These are phyloP conservation scores for Taxillus chinensis DNA, from an alignment of 164 flowering plant species.

Conservation along the genomic window DNA sequence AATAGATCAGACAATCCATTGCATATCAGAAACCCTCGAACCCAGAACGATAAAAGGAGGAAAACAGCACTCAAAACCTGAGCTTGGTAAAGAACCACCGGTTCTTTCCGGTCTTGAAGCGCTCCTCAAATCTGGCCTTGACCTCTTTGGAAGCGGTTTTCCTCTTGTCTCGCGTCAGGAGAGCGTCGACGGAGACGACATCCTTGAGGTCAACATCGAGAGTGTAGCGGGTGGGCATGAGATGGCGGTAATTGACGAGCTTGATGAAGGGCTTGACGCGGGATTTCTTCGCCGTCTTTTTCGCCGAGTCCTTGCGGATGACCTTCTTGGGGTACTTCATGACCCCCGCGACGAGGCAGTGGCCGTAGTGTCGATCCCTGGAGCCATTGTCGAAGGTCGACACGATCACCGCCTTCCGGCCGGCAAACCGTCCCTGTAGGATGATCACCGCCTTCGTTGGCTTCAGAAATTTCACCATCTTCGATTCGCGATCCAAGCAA, in stretches of 20 bases:
- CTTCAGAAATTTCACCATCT: conserved; percentile 50
- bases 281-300: conserved; percentile 48
- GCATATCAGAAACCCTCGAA: no score
- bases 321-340: conserved; percentile 47
- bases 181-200: conserved; percentile 9
- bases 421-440: conserved; percentile 45
- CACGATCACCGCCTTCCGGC: conserved; percentile 45
- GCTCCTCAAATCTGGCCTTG: conserved; percentile 4
- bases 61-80: background rate
- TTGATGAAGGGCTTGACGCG: conserved; percentile 42
- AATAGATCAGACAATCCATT: no score
- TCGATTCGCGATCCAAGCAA: background rate
- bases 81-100: conserved; percentile 2
- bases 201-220: conserved; percentile 38
- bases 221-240: conserved; percentile 38
- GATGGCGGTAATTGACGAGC: conserved; percentile 28
- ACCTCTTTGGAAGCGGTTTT: background rate
- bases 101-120: conserved; percentile 4
- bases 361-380: conserved; percentile 43
- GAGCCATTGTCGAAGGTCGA: conserved; percentile 45
- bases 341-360: conserved; percentile 44
- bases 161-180: conserved; percentile 3
- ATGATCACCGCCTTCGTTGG: conserved; percentile 41
- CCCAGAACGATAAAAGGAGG: no score
- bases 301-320: conserved; percentile 39